Base-by-base conservation (phyloP, 768 basidiomycete species). In the Boletus subcaerulescens region DNA sequence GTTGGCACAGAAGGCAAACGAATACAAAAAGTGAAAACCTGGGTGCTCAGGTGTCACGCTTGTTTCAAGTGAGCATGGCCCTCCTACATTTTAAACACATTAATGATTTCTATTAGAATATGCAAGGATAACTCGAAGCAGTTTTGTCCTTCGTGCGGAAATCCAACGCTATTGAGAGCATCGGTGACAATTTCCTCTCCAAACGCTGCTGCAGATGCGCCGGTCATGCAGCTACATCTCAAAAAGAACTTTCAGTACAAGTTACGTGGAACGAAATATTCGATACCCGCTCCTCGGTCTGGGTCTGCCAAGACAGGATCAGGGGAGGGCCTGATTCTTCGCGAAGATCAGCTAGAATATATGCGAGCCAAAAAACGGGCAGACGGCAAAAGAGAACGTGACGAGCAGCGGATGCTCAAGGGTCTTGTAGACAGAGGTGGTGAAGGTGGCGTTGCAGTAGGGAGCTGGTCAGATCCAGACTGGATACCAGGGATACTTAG, bases 61-160 rank as follows among this genome's bases (percentile, higher is more conserved):
- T 99, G 97, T 73, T 99, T 95, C 82, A 98, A 98, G 97, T 98
- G 65, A 73, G 93, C 78, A 29, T 29, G 5, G 4, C 13, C 48
- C 31, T 22, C 35, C 11, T 32, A n/a, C 10, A 18, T 48, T 20
- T 45, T 46, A n/a, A 26, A 52, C 50, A 6, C 20, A 6, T 35
- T 5, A 40, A 45, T 52, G 24, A 50, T 50, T 26, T 45, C 44
- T 31, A 26, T 53, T 64, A 99, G 97, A 71, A 85, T 97, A 61
- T 98, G 95, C 77, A 97, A 95, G 75, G 95, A 99, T 72, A 78
- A 85, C 20, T 87, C 91, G 10, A 93, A 93, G 70, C 91, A 92
- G 63, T 99, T 99, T 76, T 99, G 97, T 69, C 96, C 97, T 2
- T 92, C 94, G 11, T 99, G 97, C 66, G 97, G 97, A 41, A 95